Evolutionary conservation across 805 yeast genomes (phyloP).

Genomic region (Starmerella floricola): DNA sequence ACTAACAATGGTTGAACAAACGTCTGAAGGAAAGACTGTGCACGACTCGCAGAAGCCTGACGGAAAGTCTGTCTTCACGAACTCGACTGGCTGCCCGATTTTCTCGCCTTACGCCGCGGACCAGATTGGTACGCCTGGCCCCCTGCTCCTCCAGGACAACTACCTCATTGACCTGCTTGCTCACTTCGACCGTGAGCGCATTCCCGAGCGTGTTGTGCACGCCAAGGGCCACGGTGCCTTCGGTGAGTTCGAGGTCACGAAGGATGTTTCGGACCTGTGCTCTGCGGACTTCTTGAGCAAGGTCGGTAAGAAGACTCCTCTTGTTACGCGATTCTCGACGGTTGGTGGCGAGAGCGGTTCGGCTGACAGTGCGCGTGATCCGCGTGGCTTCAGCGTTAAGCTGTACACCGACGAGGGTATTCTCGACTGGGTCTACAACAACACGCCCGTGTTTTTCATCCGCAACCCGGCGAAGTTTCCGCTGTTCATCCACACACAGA

Average conservation of each 20-base stretch:
- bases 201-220: slow-evolving; percentile 58
- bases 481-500: slow-evolving; percentile 55
- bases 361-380: slow-evolving; percentile 56
- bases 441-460: slow-evolving; percentile 56
- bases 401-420: slow-evolving; percentile 57
- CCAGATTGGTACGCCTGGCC: slow-evolving; percentile 45
- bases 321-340: slow-evolving; percentile 48
- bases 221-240: slow-evolving; percentile 57
- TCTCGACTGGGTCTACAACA: slow-evolving; percentile 62
- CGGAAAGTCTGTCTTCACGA: slow-evolving; percentile 31
- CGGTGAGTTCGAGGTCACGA: slow-evolving; percentile 48
- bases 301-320: slow-evolving; percentile 69
- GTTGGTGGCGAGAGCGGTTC: slow-evolving; percentile 62
- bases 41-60: slow-evolving; percentile 11
- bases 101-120: slow-evolving; percentile 45
- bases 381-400: slow-evolving; percentile 57
- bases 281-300: slow-evolving; percentile 44
- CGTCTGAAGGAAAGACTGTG: too few species aligned
- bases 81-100: slow-evolving; percentile 46
- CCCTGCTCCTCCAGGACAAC: slow-evolving; percentile 46
- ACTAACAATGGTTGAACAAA: slow-evolving; percentile 13
- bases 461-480: slow-evolving; percentile 57
- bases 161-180: slow-evolving; percentile 45
- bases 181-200: slow-evolving; percentile 52
- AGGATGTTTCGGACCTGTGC: slow-evolving; percentile 42